A percentile compares a stretch with the other conserved stretches of the same genome.
phyloP scores from a whole-genome alignment of 2,329 filamentous ascomycete genomes.

The Diplodia sapinea region DNA sequence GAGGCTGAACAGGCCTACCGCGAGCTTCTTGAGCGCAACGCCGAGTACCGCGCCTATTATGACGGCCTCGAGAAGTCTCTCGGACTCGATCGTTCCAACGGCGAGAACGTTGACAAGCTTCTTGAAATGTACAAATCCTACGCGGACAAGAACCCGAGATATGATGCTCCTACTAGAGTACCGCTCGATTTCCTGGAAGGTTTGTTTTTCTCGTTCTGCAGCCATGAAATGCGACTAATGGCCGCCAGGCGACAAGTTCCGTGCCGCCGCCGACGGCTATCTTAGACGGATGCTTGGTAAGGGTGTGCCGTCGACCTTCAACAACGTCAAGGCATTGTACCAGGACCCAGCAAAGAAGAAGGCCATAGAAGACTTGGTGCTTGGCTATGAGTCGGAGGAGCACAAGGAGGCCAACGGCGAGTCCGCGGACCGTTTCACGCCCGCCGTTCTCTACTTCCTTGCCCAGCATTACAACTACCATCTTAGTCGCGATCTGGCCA shows the following conservation, averaged over 20 bases:
- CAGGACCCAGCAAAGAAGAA: slow-evolving; percentile 76
- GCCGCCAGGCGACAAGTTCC: slow-evolving; percentile 74
- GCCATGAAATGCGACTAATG: neutral
- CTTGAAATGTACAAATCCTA: slow-evolving; percentile 82
- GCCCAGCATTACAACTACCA: slow-evolving; percentile 97
- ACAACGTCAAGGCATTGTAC: slow-evolving; percentile 95
- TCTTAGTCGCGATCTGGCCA: slow-evolving; percentile 80
- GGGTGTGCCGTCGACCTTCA: slow-evolving; percentile 94
- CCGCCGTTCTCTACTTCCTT: slow-evolving; percentile 88
- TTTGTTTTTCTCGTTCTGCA: slow-evolving; percentile 40
- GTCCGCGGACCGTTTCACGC: slow-evolving; percentile 66
- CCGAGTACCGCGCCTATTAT: slow-evolving; percentile 87
- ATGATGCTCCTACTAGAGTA: slow-evolving; percentile 83
- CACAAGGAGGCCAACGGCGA: slow-evolving; percentile 56
- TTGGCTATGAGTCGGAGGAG: slow-evolving; percentile 73
- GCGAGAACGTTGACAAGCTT: slow-evolving; percentile 70
- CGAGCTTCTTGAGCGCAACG: slow-evolving; percentile 81
- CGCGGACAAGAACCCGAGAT: slow-evolving; percentile 78
- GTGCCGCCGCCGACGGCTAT: slow-evolving; percentile 76
- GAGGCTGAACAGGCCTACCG: slow-evolving; percentile 85
- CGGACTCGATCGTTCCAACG: slow-evolving; percentile 66
- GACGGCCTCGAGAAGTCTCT: slow-evolving; percentile 74
- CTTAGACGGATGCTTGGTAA: slow-evolving; percentile 84
- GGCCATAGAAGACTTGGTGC: slow-evolving; percentile 74
- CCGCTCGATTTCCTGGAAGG: slow-evolving; percentile 87